Percentiles rank a stretch among this genome's conserved stretches.
Evolutionary conservation across 192 early-diverging fungal genomes (phyloP).

Genomic region (Coemansia sp.): DNA sequence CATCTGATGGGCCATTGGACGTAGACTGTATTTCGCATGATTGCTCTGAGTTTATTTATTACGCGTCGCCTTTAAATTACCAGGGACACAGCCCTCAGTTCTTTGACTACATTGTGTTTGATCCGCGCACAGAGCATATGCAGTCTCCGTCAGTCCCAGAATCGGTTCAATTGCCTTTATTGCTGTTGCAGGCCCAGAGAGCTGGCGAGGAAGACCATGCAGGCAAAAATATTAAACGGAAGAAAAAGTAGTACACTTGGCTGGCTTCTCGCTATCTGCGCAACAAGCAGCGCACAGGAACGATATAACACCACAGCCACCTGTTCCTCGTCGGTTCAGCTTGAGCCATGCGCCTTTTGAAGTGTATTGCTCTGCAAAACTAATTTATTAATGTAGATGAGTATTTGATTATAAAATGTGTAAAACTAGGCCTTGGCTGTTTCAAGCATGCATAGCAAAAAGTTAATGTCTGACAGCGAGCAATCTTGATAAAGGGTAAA

Average conservation of each 20-base stretch:
- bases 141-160: neutral
- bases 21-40: slow-evolving; percentile 14
- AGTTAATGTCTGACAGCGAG: too few relatives aligned
- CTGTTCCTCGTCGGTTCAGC: neutral
- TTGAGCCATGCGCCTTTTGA: slow-evolving; percentile 34
- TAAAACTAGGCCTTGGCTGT: neutral
- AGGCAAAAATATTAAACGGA: slow-evolving; percentile 13
- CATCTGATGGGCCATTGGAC: slow-evolving; percentile 25
- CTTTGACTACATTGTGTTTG: neutral
- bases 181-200: neutral
- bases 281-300: slow-evolving; percentile 6
- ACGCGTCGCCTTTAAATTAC: neutral
- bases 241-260: neutral
- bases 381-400: slow-evolving; percentile 1
- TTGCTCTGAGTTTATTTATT: slow-evolving; percentile 14
- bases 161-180: neutral
- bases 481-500: too few relatives aligned
- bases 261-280: neutral
- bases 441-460: too few relatives aligned
- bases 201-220: neutral
- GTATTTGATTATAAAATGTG: neutral
- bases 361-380: slow-evolving; percentile 41
- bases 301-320: neutral
- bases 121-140: neutral
- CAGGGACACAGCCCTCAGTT: slow-evolving; percentile 1